phyloP scores from a whole-genome alignment of 495 filamentous ascomycete genomes.

The Immersiella caudata region DNA sequence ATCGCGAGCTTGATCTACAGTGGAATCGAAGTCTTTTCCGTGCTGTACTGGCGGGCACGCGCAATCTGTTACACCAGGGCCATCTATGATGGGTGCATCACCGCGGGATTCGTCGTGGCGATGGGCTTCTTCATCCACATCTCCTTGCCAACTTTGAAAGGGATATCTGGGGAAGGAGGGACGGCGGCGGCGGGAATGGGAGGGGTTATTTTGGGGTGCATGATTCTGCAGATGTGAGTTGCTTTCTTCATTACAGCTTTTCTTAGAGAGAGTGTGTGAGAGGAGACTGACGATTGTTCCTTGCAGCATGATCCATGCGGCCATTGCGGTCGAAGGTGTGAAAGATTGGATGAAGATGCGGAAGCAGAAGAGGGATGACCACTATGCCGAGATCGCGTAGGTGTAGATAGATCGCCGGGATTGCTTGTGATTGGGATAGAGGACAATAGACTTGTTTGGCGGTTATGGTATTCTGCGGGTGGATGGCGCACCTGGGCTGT shows the following conservation, averaged over 20 bases:
- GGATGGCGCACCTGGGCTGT: too few species aligned
- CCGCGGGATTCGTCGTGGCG: slow-evolving; percentile 11
- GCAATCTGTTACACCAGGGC: slow-evolving; percentile 5
- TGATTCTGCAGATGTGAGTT: slow-evolving; percentile 17
- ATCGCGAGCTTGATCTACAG: slow-evolving; percentile 12
- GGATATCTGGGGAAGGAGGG: neutral
- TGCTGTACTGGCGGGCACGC: slow-evolving; percentile 4
- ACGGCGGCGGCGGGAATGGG: neutral
- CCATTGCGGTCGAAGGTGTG: neutral
- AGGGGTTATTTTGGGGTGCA: slow-evolving; percentile 1
- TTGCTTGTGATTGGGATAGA: too few species aligned
- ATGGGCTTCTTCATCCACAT: slow-evolving; percentile 8
- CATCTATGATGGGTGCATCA: slow-evolving; percentile 13
- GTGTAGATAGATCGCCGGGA: too few species aligned
- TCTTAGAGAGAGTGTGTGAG: neutral
- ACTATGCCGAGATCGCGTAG: too few species aligned
- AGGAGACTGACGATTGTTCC: neutral
- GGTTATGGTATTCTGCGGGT: too few species aligned
- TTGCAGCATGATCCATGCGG: slow-evolving; percentile 1
- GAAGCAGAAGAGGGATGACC: slow-evolving; percentile 1
- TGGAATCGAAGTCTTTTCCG: slow-evolving; percentile 5
- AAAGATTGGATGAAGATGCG: slow-evolving; percentile 22
- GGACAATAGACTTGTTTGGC: too few species aligned
- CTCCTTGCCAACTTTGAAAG: neutral
- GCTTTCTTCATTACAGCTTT: neutral